Base-by-base conservation (phyloP, 2,329 filamentous ascomycete species). In the Colletotrichum eleusines region DNA sequence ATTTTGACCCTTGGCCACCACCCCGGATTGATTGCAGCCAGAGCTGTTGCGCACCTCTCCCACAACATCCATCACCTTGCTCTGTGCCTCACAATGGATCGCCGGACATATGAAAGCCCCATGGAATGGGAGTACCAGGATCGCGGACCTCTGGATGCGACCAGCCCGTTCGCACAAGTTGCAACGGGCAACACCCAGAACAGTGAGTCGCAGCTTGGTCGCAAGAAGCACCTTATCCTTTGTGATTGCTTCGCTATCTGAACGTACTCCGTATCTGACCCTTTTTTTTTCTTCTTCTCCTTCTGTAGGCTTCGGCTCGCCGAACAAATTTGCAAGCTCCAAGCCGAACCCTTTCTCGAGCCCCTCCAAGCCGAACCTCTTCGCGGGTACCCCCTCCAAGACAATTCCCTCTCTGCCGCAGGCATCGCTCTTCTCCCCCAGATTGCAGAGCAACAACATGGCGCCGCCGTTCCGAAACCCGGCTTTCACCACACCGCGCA, bases 61-160 rank as follows among this genome's bases (percentile, higher is more conserved):
- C 42, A 35, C 63, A 70, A n/a, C 40, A 66, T 57, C 31, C n/a
- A 33, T 33, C 23, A 48, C 28, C n/a, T 51, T 31, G n/a, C 53
- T 58, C 54, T 51, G 63, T 62, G 44, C 20, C 59, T 40, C 50
- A 74, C 67, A 74, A 89, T 88, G 84, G 84, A 88, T 64, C 83
- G 84, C 74, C 83, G 89, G 75, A 88, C 86, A 2, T 86, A 83
- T 73, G 89, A 91, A 79, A 83, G 87, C 72, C 88, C 83, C 73
- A 91, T 91, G 89, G 89, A 91, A 75, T 91, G 88, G 87, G 88
- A 91, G 77, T 91, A 89, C 78, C 85, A 90, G 75, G 84, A 83
- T 72, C 79, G 82, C 58, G 88, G 85, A 1, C 88, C 88, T 23
- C 79, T 89, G 71, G 89, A 91, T 79, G 85, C 84, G 23, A 88